Conservation (phyloP, 2,329 filamentous ascomycete species). For the Annulohypoxylon truncatum region DNA sequence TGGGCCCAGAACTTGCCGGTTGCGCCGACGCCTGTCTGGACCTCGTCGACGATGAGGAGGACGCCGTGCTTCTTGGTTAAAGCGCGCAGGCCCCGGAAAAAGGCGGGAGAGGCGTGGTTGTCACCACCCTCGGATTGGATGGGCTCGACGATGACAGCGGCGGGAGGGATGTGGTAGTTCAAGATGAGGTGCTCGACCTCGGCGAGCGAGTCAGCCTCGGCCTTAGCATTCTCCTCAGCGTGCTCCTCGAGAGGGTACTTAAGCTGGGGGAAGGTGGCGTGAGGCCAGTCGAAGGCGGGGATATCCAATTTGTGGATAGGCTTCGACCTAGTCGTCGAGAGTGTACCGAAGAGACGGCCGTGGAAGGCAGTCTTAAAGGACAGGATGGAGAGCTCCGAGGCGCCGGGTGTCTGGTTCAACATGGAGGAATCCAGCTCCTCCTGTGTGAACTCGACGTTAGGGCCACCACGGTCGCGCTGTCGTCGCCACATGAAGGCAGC, state of each 20-base stretch:
- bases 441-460: conserved; percentile 80
- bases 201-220: conserved; percentile 82
- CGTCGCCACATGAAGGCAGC: conserved; percentile 94
- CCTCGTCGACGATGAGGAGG: conserved; percentile 91
- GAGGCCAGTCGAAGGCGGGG: conserved; percentile 94
- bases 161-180: conserved; percentile 81
- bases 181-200: conserved; percentile 86
- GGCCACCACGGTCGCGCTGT: conserved; percentile 82
- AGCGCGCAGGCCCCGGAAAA: conserved; percentile 86
- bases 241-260: conserved; percentile 89
- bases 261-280: conserved; percentile 84
- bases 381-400: conserved; percentile 83
- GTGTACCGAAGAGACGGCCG: conserved; percentile 86
- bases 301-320: conserved; percentile 96
- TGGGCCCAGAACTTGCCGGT: conserved; percentile 97
- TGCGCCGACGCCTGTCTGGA: conserved; percentile 91
- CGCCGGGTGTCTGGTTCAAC: conserved; percentile 82
- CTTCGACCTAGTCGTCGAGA: conserved; percentile 92
- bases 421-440: conserved; percentile 81
- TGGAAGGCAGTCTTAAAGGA: conserved; percentile 92
- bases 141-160: conserved; percentile 87
- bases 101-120: conserved; percentile 89
- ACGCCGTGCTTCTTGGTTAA: conserved; percentile 82
- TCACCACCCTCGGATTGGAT: conserved; percentile 95
- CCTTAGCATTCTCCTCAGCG: conserved; percentile 81